Conservation (phyloP, 805 yeast genomes). For the Maudiozyma serrabonitensis region DNA sequence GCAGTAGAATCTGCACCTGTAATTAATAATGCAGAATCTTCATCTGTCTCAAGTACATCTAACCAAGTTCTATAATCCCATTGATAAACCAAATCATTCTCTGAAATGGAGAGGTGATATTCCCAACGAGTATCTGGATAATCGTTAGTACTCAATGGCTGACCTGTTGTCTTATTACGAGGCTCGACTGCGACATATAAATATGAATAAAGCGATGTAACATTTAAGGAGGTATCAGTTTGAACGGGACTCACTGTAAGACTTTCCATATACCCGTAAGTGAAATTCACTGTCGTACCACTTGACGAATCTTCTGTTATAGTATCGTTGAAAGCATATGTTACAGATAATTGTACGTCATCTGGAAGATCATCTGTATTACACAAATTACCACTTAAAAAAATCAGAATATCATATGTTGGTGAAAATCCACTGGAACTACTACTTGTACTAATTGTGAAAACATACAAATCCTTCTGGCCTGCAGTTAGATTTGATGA, state of each 20-base stretch:
- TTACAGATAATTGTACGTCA: conserved; percentile 15
- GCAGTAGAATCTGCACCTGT: conserved; percentile 42
- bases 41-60: conserved; percentile 58
- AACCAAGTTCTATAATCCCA: conserved; percentile 57
- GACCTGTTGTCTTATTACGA: conserved; percentile 15
- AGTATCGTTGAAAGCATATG: conserved; percentile 22
- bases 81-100: conserved; percentile 52
- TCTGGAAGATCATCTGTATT: conserved; percentile 15
- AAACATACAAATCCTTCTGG: conserved; percentile 16
- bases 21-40: conserved; percentile 52
- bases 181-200: conserved; percentile 21
- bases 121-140: conserved; percentile 35
- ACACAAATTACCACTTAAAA: conserved; percentile 30
- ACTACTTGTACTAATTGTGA: conserved; percentile 9
- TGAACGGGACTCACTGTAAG: conserved; percentile 21
- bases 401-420: conserved; percentile 21
- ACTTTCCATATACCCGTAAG: conserved; percentile 24
- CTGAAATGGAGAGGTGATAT: conserved; percentile 60
- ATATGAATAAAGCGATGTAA: conserved; percentile 15
- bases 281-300: conserved; percentile 11
- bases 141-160: conserved; percentile 5
- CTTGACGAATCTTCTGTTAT: conserved; percentile 10
- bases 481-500: conserved; percentile 22
- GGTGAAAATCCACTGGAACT: conserved; percentile 5
- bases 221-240: conserved; percentile 5